Conservation (phyloP, 2,329 filamentous ascomycete genomes). For the Venturia effusa region DNA sequence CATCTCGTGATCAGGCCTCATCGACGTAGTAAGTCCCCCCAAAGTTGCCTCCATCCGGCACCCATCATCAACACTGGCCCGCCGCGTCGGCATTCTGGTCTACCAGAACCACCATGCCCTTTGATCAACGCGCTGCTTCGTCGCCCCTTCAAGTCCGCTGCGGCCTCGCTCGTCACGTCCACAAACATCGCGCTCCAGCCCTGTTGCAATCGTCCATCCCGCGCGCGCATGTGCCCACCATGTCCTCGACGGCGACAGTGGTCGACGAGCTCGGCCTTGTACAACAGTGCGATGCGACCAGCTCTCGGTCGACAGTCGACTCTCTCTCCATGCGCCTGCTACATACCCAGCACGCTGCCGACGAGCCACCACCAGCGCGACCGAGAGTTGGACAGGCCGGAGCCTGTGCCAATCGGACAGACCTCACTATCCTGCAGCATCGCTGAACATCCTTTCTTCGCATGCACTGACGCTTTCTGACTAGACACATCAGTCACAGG, state of each 20-base stretch:
- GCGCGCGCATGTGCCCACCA: background rate
- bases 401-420: slow-evolving; percentile 2
- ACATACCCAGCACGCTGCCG: background rate
- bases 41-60: background rate
- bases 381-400: no score
- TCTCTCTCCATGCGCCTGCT: slow-evolving; percentile 1
- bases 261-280: background rate
- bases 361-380: no score
- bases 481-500: slow-evolving; percentile 6
- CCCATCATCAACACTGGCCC: background rate
- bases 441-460: background rate
- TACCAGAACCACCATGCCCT: background rate
- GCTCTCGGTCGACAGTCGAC: background rate
- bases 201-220: background rate
- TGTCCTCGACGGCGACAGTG: background rate
- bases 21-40: background rate
- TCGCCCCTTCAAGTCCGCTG: background rate
- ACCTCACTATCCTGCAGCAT: background rate
- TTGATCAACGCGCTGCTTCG: background rate
- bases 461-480: background rate
- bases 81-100: background rate
- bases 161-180: background rate
- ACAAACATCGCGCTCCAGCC: background rate
- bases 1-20: background rate
- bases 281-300: slow-evolving; percentile 2